Base-by-base conservation (phyloP, 2,329 filamentous ascomycete genomes). In the Claviceps fusiformis region DNA sequence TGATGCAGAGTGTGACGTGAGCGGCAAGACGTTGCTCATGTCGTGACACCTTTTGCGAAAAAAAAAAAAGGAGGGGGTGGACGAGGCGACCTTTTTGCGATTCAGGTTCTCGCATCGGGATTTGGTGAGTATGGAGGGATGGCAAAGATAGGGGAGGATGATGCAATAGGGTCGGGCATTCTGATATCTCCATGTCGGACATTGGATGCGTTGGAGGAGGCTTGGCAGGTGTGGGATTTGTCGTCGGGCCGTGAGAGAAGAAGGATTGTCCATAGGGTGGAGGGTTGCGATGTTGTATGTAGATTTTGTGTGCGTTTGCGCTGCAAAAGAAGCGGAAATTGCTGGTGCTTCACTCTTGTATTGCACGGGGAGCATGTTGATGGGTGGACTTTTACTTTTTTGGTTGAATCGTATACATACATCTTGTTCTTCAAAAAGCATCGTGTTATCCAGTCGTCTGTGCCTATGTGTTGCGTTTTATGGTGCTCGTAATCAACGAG, bases 1-100 rank as follows among this genome's bases (percentile, higher is more conserved):
- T 53, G 19, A 29, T 53, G 19, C 51, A 47, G 44, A 4, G 51
- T 53, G 41, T 19, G 43, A 53, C 51, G 51, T 53, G 50, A 29
- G 51, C 43, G 43, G 51, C 31, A 46, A 41, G 44, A 27, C 13
- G 7, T 53, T 43, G 31, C n/a, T 35, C 27, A 46, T 47, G 41
- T n/a, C n/a, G 51, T 53, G 43, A 35, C 19, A 53, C 51, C n/a
- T 10, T 47, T 15, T 13, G 24, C 45, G 5, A 15, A 8, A 3
- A 13, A 7, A 7, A 27, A 24, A 27, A 13, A 15, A 19, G 19
- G 19, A 17, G 37, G 37, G 41, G n/a, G n/a, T 24, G n/a, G 10
- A 44, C 10, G 41, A 33, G 31, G 31, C 8, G 31, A 9, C 31
- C 8, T 33, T 33, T 33, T 33, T 5, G 1, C 8, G 5, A 33